A percentile compares a stretch with the other conserved stretches of the same genome.
These are phyloP conservation scores for Eucalyptus cladocalyx DNA, from an alignment of 345 rosid genomes.

Conservation along the genomic window DNA sequence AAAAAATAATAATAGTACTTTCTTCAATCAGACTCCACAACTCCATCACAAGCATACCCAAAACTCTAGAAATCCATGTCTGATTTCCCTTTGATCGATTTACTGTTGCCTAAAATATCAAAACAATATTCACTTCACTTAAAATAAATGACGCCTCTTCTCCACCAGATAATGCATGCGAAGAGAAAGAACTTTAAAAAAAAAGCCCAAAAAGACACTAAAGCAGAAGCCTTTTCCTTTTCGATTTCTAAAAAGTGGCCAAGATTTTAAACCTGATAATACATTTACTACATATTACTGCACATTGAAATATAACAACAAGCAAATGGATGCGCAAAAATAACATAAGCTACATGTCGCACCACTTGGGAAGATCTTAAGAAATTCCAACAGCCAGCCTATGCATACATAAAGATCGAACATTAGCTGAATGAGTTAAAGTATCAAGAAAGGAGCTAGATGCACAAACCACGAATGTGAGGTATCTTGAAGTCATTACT, in stretches of 20 bases:
- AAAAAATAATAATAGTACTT: too few relatives aligned
- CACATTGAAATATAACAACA: background rate
- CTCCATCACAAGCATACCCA: conserved; percentile 25
- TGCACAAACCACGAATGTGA: background rate
- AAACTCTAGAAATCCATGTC: conserved; percentile 57
- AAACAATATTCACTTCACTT: background rate
- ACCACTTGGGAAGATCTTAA: background rate
- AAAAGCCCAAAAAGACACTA: background rate
- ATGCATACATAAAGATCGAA: background rate
- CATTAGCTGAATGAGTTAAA: background rate
- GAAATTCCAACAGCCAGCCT: background rate
- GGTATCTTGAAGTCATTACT: too few relatives aligned
- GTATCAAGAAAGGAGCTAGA: background rate
- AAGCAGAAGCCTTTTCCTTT: background rate
- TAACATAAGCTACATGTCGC: background rate
- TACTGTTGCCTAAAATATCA: conserved; percentile 49
- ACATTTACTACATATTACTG: background rate
- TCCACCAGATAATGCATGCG: background rate
- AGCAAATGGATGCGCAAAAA: background rate
- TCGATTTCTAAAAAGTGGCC: background rate
- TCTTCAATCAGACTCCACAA: too few relatives aligned
- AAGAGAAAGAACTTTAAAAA: background rate
- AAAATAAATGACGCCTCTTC: background rate
- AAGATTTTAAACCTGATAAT: background rate
- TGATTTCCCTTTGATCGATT: conserved; percentile 83